Evolutionary conservation across 176 grass and related monocot genomes (phyloP).

Genomic region (Luzula sylvatica): DNA sequence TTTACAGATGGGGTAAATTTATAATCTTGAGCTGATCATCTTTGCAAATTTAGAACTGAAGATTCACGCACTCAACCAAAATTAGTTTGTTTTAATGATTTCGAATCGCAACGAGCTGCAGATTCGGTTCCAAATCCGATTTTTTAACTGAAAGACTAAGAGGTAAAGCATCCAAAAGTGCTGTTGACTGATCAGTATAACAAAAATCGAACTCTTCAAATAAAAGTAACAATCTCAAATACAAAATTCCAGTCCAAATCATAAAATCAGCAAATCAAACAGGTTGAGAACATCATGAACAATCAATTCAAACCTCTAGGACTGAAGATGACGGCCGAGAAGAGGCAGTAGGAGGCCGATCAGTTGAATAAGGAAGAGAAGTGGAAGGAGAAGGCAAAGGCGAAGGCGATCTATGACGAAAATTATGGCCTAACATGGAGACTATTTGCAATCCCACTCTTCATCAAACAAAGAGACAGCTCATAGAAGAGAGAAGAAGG

Average conservation of each 20-base stretch:
- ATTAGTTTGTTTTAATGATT: too few species aligned
- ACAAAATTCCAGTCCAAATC: not conserved
- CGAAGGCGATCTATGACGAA: conserved; percentile 28
- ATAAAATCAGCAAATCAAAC: conserved; percentile 4
- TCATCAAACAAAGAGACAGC: conserved; percentile 3
- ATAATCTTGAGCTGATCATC: too few species aligned
- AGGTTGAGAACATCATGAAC: too few species aligned
- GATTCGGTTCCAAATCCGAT: too few species aligned
- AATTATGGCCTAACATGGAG: conserved; percentile 34
- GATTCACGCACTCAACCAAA: too few species aligned
- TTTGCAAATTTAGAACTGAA: too few species aligned
- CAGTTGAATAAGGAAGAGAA: too few species aligned
- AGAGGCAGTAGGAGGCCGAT: conserved; percentile 19
- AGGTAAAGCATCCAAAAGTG: too few species aligned
- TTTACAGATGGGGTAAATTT: too few species aligned
- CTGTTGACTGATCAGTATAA: not conserved
- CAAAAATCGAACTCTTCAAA: not conserved
- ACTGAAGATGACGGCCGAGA: conserved; percentile 19
- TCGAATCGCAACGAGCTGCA: too few species aligned
- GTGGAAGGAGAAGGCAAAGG: conserved; percentile 18
- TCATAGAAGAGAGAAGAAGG: not conserved
- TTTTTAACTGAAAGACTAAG: too few species aligned
- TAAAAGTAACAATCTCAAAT: not conserved
- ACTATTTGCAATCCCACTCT: conserved; percentile 30
- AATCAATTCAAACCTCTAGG: conserved; percentile 30